These are phyloP conservation scores for Stephanocyclus meneghinianus DNA, from an alignment of 352 stramenopile species.

Conservation along the genomic window DNA sequence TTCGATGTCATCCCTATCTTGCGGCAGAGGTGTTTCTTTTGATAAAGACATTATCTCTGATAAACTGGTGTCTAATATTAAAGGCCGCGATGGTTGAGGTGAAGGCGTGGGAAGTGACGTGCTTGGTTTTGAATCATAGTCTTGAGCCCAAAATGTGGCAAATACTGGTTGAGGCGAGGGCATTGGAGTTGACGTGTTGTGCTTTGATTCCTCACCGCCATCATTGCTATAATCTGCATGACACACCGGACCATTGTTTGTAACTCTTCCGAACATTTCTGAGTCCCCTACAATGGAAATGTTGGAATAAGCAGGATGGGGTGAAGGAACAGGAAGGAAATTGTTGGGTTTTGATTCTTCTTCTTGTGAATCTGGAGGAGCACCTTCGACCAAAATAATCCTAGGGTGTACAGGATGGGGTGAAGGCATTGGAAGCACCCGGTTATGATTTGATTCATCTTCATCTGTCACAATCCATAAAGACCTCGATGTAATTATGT, in stretches of 20 bases:
- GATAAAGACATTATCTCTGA: background rate
- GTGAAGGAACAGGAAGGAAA: background rate
- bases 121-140: background rate
- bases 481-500: too few relatives aligned
- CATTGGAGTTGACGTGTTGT: background rate
- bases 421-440: background rate
- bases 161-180: conserved; percentile 8
- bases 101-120: background rate
- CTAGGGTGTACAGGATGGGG: background rate
- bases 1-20: background rate
- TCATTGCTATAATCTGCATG: background rate
- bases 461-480: background rate
- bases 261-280: background rate
- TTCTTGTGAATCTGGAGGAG: background rate
- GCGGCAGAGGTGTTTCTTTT: background rate
- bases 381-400: background rate
- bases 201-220: background rate
- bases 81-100: background rate
- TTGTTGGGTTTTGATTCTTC: background rate
- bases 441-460: background rate
- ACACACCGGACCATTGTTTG: background rate
- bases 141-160: background rate
- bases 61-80: background rate
- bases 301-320: background rate
- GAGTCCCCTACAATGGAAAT: background rate